Percentiles rank a stretch among this genome's conserved stretches.
Conservation (phyloP, 1,139 yeast genomes). For the Debaryomyces coudertii region DNA sequence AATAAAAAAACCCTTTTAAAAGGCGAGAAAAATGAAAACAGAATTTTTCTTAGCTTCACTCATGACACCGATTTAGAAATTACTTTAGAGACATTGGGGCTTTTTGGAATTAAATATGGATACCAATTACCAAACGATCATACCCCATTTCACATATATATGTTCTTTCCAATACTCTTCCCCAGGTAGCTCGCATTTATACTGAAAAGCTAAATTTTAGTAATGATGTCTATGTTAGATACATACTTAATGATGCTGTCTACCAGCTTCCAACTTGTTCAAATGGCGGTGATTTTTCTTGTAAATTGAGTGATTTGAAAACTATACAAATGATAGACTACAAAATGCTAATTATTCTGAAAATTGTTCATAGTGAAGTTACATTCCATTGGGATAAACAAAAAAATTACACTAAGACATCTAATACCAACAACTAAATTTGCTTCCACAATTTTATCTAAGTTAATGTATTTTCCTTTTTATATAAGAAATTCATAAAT, state of each 20-base stretch:
- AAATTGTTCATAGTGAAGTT: conserved; percentile 24
- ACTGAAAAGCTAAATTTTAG: conserved; percentile 51
- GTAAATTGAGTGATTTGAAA: conserved; percentile 47
- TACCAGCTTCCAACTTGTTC: conserved; percentile 54
- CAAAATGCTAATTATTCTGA: conserved; percentile 29
- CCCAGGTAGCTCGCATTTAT: conserved; percentile 58
- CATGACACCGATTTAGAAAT: conserved; percentile 60
- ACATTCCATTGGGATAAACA: conserved; percentile 39
- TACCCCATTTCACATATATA: conserved; percentile 44
- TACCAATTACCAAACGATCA: conserved; percentile 32
- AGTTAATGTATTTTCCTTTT: too few species aligned
- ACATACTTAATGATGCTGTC: conserved; percentile 59
- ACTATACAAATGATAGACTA: conserved; percentile 36
- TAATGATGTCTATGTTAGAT: conserved; percentile 48
- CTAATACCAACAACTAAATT: conserved; percentile 18
- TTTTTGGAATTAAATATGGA: conserved; percentile 37
- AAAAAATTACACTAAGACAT: neutral
- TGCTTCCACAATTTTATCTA: too few species aligned
- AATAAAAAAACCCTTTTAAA: conserved; percentile 40
- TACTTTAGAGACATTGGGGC: conserved; percentile 52
- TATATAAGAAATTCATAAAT: too few species aligned
- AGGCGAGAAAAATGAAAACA: conserved; percentile 23
- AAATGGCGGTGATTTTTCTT: conserved; percentile 61
- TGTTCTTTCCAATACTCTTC: conserved; percentile 51
- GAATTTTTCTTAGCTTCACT: conserved; percentile 49